Percentiles rank a stretch among this genome's conserved stretches.
Conservation (phyloP, 768 basidiomycete species). For the Russula emetica region DNA sequence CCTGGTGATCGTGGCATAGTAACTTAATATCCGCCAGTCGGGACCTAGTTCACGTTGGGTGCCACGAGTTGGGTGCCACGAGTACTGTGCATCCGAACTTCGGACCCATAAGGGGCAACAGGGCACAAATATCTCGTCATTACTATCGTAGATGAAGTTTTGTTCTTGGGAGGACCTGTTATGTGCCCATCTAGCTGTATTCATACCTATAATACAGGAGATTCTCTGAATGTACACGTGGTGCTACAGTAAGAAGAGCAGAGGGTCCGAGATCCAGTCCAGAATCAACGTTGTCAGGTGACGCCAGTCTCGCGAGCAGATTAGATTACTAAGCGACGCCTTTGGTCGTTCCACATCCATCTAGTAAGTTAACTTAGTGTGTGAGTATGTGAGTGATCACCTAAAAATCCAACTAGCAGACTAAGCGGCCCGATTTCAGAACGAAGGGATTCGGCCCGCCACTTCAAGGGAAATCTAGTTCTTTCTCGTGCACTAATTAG, state of each 20-base stretch:
- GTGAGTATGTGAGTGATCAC: too few relatives aligned
- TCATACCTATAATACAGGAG: background rate
- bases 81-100: background rate
- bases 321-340: background rate
- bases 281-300: too few relatives aligned
- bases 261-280: too few relatives aligned
- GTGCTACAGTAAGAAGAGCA: background rate
- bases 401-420: too few relatives aligned
- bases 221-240: background rate
- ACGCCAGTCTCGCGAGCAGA: too few relatives aligned
- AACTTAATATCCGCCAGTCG: background rate
- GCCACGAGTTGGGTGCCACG: background rate
- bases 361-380: too few relatives aligned
- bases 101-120: background rate
- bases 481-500: background rate
- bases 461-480: background rate
- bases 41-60: too few relatives aligned
- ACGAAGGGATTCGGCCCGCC: too few relatives aligned
- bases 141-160: background rate
- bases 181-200: background rate
- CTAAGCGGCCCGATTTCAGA: too few relatives aligned
- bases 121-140: background rate
- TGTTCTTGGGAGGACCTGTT: background rate
- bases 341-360: too few relatives aligned
- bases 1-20: constrained; percentile 45